A percentile compares a stretch with the other conserved stretches of the same genome.
Evolutionary conservation across 305 asterid species (phyloP).

Genomic region (Rubia occidens): DNA sequence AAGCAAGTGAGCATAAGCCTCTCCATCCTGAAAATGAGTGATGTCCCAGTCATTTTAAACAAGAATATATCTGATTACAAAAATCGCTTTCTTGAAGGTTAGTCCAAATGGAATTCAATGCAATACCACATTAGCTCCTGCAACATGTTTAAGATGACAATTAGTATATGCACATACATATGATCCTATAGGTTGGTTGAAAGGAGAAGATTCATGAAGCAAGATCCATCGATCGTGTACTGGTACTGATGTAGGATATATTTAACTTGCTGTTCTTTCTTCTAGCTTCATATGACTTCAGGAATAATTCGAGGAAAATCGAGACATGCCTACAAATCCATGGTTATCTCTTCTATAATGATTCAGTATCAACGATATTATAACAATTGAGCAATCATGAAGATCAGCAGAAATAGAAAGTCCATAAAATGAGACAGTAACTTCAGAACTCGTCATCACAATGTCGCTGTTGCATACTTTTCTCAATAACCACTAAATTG

Average conservation of each 20-base stretch:
- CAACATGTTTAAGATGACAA: not conserved
- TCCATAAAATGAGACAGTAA: not conserved
- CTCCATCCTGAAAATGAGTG: conserved; percentile 54
- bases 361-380: too few species aligned
- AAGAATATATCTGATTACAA: not conserved
- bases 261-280: not conserved
- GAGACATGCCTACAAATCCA: not conserved
- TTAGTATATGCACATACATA: too few species aligned
- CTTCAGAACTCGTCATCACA: not conserved
- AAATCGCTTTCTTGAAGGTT: not conserved
- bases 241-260: not conserved
- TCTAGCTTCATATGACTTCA: not conserved
- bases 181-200: not conserved
- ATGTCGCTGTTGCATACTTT: not conserved
- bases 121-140: not conserved
- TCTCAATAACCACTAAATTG: not conserved
- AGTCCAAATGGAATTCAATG: not conserved
- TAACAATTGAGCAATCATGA: not conserved
- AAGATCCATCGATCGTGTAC: not conserved
- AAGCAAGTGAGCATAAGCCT: conserved; percentile 83
- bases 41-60: not conserved
- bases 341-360: too few species aligned
- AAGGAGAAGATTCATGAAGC: not conserved
- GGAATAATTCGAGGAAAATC: not conserved
- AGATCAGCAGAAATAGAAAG: not conserved